These are phyloP conservation scores for Scalesia atractyloides DNA, from an alignment of 129 eudicot genomes.

Conservation along the genomic window DNA sequence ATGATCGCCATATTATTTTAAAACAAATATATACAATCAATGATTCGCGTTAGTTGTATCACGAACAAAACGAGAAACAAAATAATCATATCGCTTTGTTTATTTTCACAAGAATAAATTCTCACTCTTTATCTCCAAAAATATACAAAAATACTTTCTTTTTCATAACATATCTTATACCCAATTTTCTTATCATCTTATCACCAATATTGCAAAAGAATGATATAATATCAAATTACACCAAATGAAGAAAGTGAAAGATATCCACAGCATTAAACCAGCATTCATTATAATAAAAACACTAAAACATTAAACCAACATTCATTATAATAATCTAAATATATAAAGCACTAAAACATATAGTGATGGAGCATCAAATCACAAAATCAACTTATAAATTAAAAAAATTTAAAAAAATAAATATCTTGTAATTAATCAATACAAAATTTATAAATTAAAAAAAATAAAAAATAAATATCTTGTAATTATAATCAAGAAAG, in stretches of 20 bases:
- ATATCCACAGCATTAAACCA: slow-evolving; percentile 18
- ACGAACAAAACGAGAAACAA: slow-evolving; percentile 16
- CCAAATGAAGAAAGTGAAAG: slow-evolving; percentile 8
- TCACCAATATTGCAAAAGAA: background rate
- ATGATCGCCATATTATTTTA: background rate
- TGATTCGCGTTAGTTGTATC: background rate
- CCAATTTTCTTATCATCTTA: background rate
- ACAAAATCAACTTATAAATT: slow-evolving; percentile 3
- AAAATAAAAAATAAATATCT: background rate
- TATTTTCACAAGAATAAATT: slow-evolving; percentile 3
- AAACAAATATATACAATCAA: background rate
- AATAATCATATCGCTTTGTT: background rate
- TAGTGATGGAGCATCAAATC: background rate
- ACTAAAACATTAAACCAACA: background rate
- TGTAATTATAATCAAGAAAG: slow-evolving; percentile 18
- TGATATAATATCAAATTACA: slow-evolving; percentile 1
- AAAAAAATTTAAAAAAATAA: background rate
- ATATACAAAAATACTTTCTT: background rate
- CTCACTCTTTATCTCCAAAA: background rate
- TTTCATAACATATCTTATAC: background rate
- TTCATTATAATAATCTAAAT: background rate
- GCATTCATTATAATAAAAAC: background rate
- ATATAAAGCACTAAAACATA: background rate
- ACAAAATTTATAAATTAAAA: slow-evolving; percentile 2
- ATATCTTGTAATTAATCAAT: slow-evolving; percentile 4